phyloP scores from a whole-genome alignment of 148 eudicot genomes.

The Talinum fruticosum region DNA sequence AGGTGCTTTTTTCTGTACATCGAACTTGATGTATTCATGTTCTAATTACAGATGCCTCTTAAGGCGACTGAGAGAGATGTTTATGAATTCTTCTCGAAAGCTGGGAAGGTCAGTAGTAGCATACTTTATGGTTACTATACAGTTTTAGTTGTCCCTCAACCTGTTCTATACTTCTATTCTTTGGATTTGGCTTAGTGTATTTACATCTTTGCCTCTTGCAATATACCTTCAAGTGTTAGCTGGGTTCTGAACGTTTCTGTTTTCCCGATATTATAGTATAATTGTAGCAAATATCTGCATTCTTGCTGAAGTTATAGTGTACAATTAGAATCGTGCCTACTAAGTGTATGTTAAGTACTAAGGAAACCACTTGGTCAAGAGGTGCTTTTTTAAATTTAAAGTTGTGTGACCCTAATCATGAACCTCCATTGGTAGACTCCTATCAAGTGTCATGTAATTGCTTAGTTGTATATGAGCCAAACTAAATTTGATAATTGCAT shows the following conservation, averaged over 20 bases:
- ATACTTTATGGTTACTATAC: neutral
- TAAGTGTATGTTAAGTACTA: no score
- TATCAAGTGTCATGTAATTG: no score
- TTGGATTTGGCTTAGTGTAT: neutral
- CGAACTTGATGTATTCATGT: constrained; percentile 5
- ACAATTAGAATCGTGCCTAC: no score
- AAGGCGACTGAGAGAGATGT: constrained; percentile 90
- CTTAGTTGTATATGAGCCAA: neutral
- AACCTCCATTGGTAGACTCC: no score
- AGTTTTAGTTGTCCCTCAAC: neutral
- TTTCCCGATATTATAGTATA: neutral
- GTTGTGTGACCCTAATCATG: no score
- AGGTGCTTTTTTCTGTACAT: neutral
- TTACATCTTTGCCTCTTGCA: neutral
- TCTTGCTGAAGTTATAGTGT: neutral
- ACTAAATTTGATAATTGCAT: neutral
- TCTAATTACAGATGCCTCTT: constrained; percentile 74
- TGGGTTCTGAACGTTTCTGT: neutral
- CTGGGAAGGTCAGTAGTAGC: constrained; percentile 72
- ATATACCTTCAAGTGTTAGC: neutral
- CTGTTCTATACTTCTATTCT: no score
- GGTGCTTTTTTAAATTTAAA: no score
- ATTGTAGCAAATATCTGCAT: neutral
- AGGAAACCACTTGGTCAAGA: no score
- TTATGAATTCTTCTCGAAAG: constrained; percentile 87